Base-by-base conservation (phyloP, 2,329 filamentous ascomycete species). In the Cyclaneusma minus region DNA sequence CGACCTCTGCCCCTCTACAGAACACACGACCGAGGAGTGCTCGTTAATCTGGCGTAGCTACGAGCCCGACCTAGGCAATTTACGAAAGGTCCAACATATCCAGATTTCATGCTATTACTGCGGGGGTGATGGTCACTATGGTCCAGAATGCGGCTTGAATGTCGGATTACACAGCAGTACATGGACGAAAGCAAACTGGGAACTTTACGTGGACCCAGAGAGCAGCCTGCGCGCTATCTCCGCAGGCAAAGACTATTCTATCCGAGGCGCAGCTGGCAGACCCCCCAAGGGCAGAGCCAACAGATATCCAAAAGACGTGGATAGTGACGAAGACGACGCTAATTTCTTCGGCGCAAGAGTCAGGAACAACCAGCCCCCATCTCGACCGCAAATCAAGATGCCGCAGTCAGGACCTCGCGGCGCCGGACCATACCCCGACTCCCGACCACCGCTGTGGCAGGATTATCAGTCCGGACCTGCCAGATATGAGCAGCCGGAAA, bases 11-110 rank as follows among this genome's bases (percentile, higher is more conserved):
- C 52, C 52, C 20, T 59, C 59, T 5, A 35, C 41, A 3, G 54
- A 60, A 6, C 77, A 83, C 38, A 37, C 60, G 6, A 76, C 81
- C 41, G 43, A 54, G 8, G 49, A 61, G 3, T 82, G 77, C 44
- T 59, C 64, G 28, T 52, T 59, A 24, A 50, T 74, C 13, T 81
- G 71, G 71, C 56, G 62, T 30, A 68, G 58, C 11, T 74, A 63
- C 42, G 45, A 50, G 8, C 56, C 55, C 3, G 45, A 50, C 9
- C 38, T 49, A 7, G 41, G 49, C 10, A 47, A 47, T 9, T 49
- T 58, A 25, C 54, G 51, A 30, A 67, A 56, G 32, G 65, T 73
- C 20, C 49, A 49, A 25, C 44, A 47, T 16, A 55, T 76, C 12
- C 55, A 56, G 1, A 48, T 56, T 1, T 62, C 56, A 28, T 76